Conservation (phyloP, 176 grass and related monocot species). For the barley (Hordeum vulgare) region MorexV3_pseudomolecules_assembly NC_058520.1:478736930-478737429, state of each 20-base stretch:
- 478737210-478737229: constrained; percentile 91
- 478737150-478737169: background rate
- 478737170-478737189: constrained; percentile 34
- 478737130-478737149: background rate
- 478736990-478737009: background rate
- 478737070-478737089: constrained; percentile 70
- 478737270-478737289: constrained; percentile 24
- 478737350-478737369: constrained; percentile 64
- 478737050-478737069: constrained; percentile 77
- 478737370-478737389: constrained; percentile 63
- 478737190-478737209: constrained; percentile 66
- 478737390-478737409: constrained; percentile 79
- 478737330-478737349: background rate
- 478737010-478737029: constrained; percentile 54
- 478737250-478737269: constrained; percentile 77
- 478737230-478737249: constrained; percentile 87
- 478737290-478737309: background rate
- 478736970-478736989: background rate
- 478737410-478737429: constrained; percentile 64
- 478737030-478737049: constrained; percentile 53
- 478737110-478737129: constrained; percentile 8
- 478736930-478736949: background rate
- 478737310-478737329: background rate
- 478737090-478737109: constrained; percentile 90
- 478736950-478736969: background rate